A percentile compares a stretch with the other conserved stretches of the same genome.
Conservation (phyloP, 1,284 basidiomycete genomes). For the Apiotrichum mycotoxinovorans region DNA sequence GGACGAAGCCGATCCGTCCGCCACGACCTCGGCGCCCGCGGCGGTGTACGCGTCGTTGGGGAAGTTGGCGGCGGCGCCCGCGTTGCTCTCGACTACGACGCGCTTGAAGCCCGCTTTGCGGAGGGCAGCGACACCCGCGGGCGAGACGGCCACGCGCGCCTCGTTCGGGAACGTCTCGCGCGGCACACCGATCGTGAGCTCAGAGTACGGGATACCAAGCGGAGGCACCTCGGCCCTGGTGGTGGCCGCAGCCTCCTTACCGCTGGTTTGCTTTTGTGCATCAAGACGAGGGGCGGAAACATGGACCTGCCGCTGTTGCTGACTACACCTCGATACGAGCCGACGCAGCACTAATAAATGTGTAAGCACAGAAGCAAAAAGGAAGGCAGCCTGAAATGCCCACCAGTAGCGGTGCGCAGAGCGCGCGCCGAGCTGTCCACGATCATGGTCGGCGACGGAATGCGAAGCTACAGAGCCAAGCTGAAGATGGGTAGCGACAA, state of each 20-base stretch:
- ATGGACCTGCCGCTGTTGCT: neutral
- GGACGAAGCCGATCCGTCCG: slow-evolving; percentile 53
- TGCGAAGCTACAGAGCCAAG: neutral
- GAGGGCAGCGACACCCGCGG: slow-evolving; percentile 66
- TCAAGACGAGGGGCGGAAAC: neutral
- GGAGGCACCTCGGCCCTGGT: neutral
- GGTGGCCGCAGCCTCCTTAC: neutral
- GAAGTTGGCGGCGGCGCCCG: slow-evolving; percentile 70
- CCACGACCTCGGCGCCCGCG: slow-evolving; percentile 65
- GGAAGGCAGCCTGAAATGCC: neutral
- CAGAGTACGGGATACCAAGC: slow-evolving; percentile 63
- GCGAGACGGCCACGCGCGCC: slow-evolving; percentile 72
- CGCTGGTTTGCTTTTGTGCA: neutral
- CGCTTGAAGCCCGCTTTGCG: slow-evolving; percentile 73
- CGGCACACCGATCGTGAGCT: slow-evolving; percentile 71
- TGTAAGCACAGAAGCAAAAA: neutral
- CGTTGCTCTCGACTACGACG: slow-evolving; percentile 67
- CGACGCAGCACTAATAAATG: neutral
- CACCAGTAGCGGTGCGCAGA: neutral
- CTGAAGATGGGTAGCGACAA: neutral
- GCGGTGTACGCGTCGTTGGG: slow-evolving; percentile 69
- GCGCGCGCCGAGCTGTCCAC: slow-evolving; percentile 3
- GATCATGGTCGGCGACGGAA: neutral
- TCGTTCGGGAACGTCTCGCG: slow-evolving; percentile 70
- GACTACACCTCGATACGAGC: neutral